A percentile compares a stretch with the other conserved stretches of the same genome.
Evolutionary conservation across 2,329 filamentous ascomycete genomes (phyloP).

Genomic region (Lasiodiplodia citricola): DNA sequence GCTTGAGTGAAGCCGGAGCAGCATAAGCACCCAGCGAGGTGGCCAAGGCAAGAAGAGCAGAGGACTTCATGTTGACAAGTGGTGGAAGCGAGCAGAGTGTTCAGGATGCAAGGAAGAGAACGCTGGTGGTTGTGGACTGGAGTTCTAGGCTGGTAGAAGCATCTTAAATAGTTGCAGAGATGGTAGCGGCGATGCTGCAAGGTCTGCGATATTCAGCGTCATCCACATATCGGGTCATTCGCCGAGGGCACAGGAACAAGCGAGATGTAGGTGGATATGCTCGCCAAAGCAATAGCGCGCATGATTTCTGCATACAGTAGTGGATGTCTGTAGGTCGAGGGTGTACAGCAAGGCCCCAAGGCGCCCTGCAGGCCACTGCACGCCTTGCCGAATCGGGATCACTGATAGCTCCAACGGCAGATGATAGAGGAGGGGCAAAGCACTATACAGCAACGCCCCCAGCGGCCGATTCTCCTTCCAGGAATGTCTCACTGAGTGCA

Average conservation of each 20-base stretch:
- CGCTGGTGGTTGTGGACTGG: not conserved
- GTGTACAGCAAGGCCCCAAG: slow-evolving; percentile 10
- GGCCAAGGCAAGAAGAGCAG: slow-evolving; percentile 13
- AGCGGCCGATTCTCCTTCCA: not conserved
- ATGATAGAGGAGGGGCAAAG: not conserved
- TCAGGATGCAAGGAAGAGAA: not conserved
- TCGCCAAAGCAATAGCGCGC: slow-evolving; percentile 3
- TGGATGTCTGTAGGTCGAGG: slow-evolving; percentile 3
- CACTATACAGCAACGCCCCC: not conserved
- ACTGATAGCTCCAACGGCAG: not conserved
- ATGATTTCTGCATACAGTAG: slow-evolving; percentile 16
- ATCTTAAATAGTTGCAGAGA: slow-evolving; percentile 15
- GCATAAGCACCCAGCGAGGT: slow-evolving; percentile 18
- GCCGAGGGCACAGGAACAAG: slow-evolving; percentile 14
- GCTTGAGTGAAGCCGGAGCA: slow-evolving; percentile 1
- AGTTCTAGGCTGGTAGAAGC: not conserved
- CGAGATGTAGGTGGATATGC: slow-evolving; percentile 9
- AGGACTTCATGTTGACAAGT: slow-evolving; percentile 20
- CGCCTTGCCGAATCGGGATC: not conserved
- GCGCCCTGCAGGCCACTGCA: slow-evolving; percentile 5
- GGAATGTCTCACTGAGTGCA: not conserved
- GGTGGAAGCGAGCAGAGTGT: not conserved
- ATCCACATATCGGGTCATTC: slow-evolving; percentile 23
- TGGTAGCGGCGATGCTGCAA: not conserved
- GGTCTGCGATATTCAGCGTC: slow-evolving; percentile 6